Base-by-base conservation (phyloP, 2,329 filamentous ascomycete genomes). In the Myotisia sp. region DNA sequence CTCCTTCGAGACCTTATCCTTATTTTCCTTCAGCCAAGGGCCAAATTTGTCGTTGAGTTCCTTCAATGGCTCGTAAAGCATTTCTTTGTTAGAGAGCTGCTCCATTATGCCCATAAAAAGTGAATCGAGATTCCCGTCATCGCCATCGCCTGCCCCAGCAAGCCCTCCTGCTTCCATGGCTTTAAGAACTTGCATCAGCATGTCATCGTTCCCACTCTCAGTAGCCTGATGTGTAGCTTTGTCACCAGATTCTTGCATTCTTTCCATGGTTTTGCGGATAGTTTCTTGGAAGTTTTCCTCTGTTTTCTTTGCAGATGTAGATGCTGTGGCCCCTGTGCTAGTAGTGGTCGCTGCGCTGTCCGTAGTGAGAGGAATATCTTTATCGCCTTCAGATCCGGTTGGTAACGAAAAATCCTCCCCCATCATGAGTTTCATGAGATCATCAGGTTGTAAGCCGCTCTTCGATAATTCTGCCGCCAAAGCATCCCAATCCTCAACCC, bases 31-130 rank as follows among this genome's bases (percentile, higher is more conserved):
- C 54, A 98, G 68, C 87, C 90, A 98, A 2, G 62, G 74, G 0
- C 86, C 87, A 52, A 90, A 98, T 58, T 94, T 95, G 34, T 83
- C 79, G 55, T 92, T 65, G 30, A 98, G 65, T 60, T 98, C 90
- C 64, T 93, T 93, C 85, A 98, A 94, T 2, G 90, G 90, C 62
- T 98, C 87, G 54, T 95, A 95, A 33, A 98, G 62, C 42, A 98
- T 94, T 47, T 95, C 90, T 64, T 93, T 95, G 58, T 92, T 93
- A 3, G 90, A 95, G 42, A 98, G 69, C 58, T 98, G 86, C 61
- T 95, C 84, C 87, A 98, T 95, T 84, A 95, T 93, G 35, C 81
- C 82, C 69, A 92, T 74, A 39, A 98, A 71, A 75, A 95, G 84
- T 62, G 92, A 87, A 37, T 83, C 85, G 49, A 95, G 81, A 47